Percentiles rank a stretch among this genome's conserved stretches.
phyloP scores from a whole-genome alignment of 176 grass and related monocot genomes.

The Metroxylon sagu region DNA sequence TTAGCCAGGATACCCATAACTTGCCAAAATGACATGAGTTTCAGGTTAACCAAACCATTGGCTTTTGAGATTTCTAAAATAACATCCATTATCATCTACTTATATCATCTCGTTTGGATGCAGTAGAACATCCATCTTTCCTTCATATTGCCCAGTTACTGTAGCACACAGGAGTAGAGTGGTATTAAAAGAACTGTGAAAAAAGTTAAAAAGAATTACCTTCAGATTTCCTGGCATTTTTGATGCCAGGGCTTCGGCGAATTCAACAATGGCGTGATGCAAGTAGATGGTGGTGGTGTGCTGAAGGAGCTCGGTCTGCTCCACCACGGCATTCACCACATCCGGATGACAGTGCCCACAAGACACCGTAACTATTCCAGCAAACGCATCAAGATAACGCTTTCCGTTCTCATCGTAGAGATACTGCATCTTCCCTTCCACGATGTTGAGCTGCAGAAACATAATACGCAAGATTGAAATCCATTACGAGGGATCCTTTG shows the following conservation, averaged over 20 bases:
- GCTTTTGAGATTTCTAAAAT: too few species aligned
- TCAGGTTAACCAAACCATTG: too few species aligned
- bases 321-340: conserved; percentile 67
- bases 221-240: conserved; percentile 98
- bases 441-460: conserved; percentile 69
- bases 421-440: conserved; percentile 96
- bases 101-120: background rate
- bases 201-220: conserved; percentile 21
- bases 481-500: too few species aligned
- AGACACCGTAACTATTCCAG: conserved; percentile 94
- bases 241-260: conserved; percentile 77
- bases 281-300: conserved; percentile 95
- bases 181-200: background rate
- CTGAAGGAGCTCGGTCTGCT: conserved; percentile 92
- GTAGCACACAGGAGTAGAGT: background rate
- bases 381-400: conserved; percentile 89
- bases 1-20: too few species aligned
- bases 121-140: background rate
- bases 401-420: conserved; percentile 82
- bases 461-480: background rate
- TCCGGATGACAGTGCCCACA: conserved; percentile 94
- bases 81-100: too few species aligned
- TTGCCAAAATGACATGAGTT: too few species aligned
- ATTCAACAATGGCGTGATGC: conserved; percentile 86
- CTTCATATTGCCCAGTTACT: too few species aligned